Evolutionary conservation across 352 stramenopile species (phyloP), one percentile per base, ranked within the genome.

Genomic region (Plasmopara viticola): DNA sequence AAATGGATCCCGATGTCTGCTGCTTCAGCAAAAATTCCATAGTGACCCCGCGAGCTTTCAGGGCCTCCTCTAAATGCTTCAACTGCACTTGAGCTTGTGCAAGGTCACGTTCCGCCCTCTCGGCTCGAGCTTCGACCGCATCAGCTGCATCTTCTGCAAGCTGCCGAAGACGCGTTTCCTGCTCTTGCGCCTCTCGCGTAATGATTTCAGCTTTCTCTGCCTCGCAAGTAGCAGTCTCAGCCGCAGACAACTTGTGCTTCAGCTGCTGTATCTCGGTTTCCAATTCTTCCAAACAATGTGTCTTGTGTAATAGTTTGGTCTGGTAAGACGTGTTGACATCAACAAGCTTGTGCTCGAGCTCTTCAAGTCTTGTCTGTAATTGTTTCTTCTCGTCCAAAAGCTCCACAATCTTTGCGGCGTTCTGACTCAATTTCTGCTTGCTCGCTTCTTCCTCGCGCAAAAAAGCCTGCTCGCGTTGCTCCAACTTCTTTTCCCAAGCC

Each of bases 371-470:
- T 3, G 20, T 25, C 20, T 25, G 20, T 25, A 25, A 25, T 25
- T 25, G 20, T 3, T 25, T 3, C 20, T 25, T 25, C 20, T 25
- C 20, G 20, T 25, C 20, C 3, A 25, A 25, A 3, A 86, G 60
- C 6, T 48, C 37, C 2, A 44, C 28, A 18, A 81, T 59, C 46
- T 62, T 53, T 4, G 45, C 35, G 1, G 64, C 58, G 8, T 60
- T 63, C 14, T 71, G 68, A 0, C 43, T 44, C 5, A 79, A 8
- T n/a, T 62, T 53, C 9, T 53, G 58, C 44, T 77, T 78, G 58
- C 56, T 77, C n/a, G 64, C 66, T 25, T 72, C 61, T 30, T 83
- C 75, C 45, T 86, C 66, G 6, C 66, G 64, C 41, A 86, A 44
- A 48, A 86, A 84, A 2, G 65, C 70, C 51, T 86, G 54, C 8